Base-by-base conservation (phyloP, 23 red algal genomes). In the Pyropia haitanensis region DNA sequence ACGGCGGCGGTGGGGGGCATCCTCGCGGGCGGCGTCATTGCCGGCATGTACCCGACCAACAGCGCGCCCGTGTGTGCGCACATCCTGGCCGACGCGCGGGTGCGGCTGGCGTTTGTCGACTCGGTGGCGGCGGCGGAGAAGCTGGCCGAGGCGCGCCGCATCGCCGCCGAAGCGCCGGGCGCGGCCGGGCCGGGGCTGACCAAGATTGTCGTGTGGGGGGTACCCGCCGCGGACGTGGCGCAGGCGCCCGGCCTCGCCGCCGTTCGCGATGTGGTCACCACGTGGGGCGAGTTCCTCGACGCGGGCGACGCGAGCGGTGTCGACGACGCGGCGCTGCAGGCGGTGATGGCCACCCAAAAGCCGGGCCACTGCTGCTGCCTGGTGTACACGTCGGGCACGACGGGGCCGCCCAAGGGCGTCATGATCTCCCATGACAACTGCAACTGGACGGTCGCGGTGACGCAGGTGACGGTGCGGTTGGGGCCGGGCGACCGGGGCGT, bases 341-440 rank as follows among this genome's bases (percentile, higher is more conserved):
- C 44, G 10, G 39, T 77, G 21, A 53, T 18, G 10, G 58, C 18
- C 10, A 26, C 60, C 17, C 51, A 64, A 6, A 31, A n/a, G 24
- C 82, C 91, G 18, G 83, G 82, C 29, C 55, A 64, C 15, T 77
- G 71, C 25, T 64, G 60, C 61, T 73, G 74, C 52, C 71, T 89
- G 8, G 80, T 96, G 5, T 96, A 88, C 68, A 96, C 91, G 26
- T 85, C 78, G 22, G 91, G 91, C 31, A 96, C 91, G 9, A 96
- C 83, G 24, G 91, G 91, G 18, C 69, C 75, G 30, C 91, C 91
- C 19, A 96, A 96, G 39, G 91, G 64, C 32, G 91, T 85, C 25
- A 86, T 85, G 84, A 77, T 89, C 59, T 96, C 91, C 16, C 83
- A 96, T 24, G 75, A 84, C 25, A 96, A 96, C 64, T 27, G 89